Evolutionary conservation across 805 yeast genomes (phyloP), one percentile per base, ranked within the genome.

Genomic region (Wickerhamiella spandovensis): DNA sequence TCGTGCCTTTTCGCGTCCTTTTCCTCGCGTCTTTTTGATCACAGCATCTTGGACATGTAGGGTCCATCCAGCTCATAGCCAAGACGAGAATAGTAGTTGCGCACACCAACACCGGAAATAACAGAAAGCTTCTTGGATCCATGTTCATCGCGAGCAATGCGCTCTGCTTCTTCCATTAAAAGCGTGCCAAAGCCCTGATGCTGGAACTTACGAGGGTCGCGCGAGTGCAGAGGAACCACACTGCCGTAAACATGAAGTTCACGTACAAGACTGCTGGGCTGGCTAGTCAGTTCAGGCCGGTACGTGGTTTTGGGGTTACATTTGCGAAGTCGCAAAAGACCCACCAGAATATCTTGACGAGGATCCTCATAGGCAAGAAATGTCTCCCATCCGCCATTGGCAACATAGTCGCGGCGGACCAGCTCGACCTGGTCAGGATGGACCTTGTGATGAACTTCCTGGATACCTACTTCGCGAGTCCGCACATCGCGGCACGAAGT

Each of bases 161-260:
- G 76, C 61, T 87, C 97, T 2, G 98, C 98, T 67, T 92, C 98
- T 67, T 92, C 97, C 98, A 92, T 92, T 48, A 92, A 69, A 60
- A 92, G 72, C 5, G 98, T 90, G 55, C 98, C 98, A 65, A 90
- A 92, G 20, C 98, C 98, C 72, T 92, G 98, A 71, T 92, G 98
- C 70, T 92, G 98, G 72, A 92, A 92, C 67, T 92, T 92, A 62
- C 95, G 77, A 44, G 98, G 98, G 67, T 92, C 98, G 58, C 97
- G 76, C 3, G 94, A 84, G 65, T 92, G 98, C 51, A 92, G 69
- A 3, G 98, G 97, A 20, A 92, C 98, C 18, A 89, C 98, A 3
- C 95, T 84, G 13, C 98, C 98, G 62, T 92, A 92, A 28, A 92
- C 98, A 61, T 92, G 98, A 56, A 92, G 72, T 66, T 92, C 98